Evolutionary conservation across 768 basidiomycete genomes (phyloP), one percentile per base, ranked within the genome.

Genomic region (Trametes cingulata): DNA sequence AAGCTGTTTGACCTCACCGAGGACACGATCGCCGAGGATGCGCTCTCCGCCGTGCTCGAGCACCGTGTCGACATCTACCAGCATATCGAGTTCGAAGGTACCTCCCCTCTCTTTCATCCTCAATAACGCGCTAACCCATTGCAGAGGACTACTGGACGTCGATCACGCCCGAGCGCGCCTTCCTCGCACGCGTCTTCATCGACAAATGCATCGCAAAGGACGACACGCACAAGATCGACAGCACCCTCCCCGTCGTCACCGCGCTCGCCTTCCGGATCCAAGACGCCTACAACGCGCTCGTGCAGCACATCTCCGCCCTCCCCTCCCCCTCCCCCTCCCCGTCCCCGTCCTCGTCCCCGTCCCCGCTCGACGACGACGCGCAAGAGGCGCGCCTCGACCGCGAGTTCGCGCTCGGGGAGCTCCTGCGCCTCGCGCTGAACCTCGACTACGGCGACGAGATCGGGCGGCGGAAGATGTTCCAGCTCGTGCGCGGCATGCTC

Each of bases 361-460:
- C n/a, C n/a, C n/a, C n/a, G n/a, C n/a, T n/a, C n/a, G n/a, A n/a
- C n/a, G n/a, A n/a, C 29, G 29, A 33, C 29, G 71, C 29, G 71
- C 73, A 84, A 40, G 84, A 87, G 10, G 77, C 77, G 39, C 75
- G 73, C 15, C 64, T 77, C 3, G 79, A 83, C 25, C 79, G 76
- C 36, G 86, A 88, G 66, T 86, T 90, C 57, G 75, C 93, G 7
- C 78, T 96, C n/a, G 78, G 84, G 0, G 93, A 98, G 72, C 80
- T 98, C 72, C 80, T 97, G 22, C 82, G 80, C 65, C 75, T 96
- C 29, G 91, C 91, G 0, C 80, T 89, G 3, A 83, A 88, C 61
- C 77, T 94, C 25, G 95, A 98, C 72, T 98, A 95, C 67, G 83
- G 87, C 0, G 96, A 98, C 74, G 94, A 97, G 72, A 91, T 90